phyloP scores from a whole-genome alignment of 495 filamentous ascomycete genomes.

The Barbatosphaeria neglecta region DNA sequence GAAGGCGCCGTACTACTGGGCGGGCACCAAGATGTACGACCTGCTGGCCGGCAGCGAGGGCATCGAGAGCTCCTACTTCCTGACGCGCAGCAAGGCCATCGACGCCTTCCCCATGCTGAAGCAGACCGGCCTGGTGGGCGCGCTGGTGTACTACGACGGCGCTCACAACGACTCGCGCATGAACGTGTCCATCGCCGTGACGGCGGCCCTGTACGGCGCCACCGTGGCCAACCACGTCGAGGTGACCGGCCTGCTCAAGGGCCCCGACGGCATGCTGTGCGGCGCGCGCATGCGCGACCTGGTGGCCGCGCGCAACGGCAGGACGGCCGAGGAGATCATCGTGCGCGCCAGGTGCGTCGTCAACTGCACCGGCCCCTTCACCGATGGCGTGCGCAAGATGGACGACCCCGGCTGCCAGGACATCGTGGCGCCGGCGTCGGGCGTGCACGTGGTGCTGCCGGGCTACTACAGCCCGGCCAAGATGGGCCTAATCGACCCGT shows the following conservation, averaged over 20 bases:
- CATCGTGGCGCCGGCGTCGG: slow-evolving; percentile 88
- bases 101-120: slow-evolving; percentile 98
- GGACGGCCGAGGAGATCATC: slow-evolving; percentile 46
- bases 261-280: slow-evolving; percentile 62
- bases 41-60: slow-evolving; percentile 89
- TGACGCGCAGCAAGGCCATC: slow-evolving; percentile 86
- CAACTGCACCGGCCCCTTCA: slow-evolving; percentile 96
- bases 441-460: slow-evolving; percentile 88
- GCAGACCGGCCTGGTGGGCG: slow-evolving; percentile 72
- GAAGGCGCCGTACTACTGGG: slow-evolving; percentile 97
- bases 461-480: slow-evolving; percentile 90
- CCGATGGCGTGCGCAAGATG: slow-evolving; percentile 84
- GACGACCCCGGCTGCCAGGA: slow-evolving; percentile 62
- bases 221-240: slow-evolving; percentile 92
- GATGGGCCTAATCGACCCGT: slow-evolving; percentile 94
- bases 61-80: slow-evolving; percentile 93
- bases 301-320: slow-evolving; percentile 44
- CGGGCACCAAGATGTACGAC: slow-evolving; percentile 90
- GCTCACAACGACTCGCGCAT: slow-evolving; percentile 97
- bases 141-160: slow-evolving; percentile 96
- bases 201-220: slow-evolving; percentile 82
- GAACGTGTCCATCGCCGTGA: slow-evolving; percentile 95
- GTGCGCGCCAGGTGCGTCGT: slow-evolving; percentile 86
- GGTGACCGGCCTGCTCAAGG: slow-evolving; percentile 74
- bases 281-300: slow-evolving; percentile 73